Base-by-base conservation (phyloP, 345 rosid species). In the Syzygium jambos region DNA sequence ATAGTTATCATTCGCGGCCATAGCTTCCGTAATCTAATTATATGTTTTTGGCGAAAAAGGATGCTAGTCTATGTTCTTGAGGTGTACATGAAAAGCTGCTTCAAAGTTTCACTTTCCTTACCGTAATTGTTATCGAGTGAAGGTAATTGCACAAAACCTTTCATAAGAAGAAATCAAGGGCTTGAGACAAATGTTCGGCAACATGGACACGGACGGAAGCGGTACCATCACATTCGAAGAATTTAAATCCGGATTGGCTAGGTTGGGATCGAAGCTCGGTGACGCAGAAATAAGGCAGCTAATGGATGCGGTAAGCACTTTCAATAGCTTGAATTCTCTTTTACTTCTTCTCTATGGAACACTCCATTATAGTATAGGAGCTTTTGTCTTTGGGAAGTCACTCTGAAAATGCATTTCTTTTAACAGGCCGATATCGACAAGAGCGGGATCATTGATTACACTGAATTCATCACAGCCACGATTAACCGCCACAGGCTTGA, bases 151-250 rank as follows among this genome's bases (percentile, higher is more conserved):
- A 5, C 94, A 95, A 88, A 95, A 88, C 91, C 93, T 98, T 55
- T 93, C 98, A 0, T 95, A 93, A 90, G 99, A 98, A 85, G 99
- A 96, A 88, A 93, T 95, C 89, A 93, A 93, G 90, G 99, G 99
- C 86, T 89, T 98, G 89, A 93, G 89, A 87, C 93, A 94, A 86
- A 95, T 89, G 98, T 98, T 98, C 92, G 92, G 90, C 86, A 96
- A 95, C 96, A 95, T 98, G 85, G 99, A 95, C 93, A 96, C 97
- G 0, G 98, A 98, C 89, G 83, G 92, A 54, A 98, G 97, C 91
- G 99, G 96, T 7, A 92, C 96, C 43, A 96, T 98, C 87, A 96
- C 99, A 53, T 92, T 90, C 82, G 96, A 95, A 83, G 99, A 98
- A 88, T 96, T 98, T 51, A 95, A 90, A 88, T 89, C 61, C 13